Conservation (phyloP, 2,329 filamentous ascomycete genomes). For the Aureobasidium lini region DNA sequence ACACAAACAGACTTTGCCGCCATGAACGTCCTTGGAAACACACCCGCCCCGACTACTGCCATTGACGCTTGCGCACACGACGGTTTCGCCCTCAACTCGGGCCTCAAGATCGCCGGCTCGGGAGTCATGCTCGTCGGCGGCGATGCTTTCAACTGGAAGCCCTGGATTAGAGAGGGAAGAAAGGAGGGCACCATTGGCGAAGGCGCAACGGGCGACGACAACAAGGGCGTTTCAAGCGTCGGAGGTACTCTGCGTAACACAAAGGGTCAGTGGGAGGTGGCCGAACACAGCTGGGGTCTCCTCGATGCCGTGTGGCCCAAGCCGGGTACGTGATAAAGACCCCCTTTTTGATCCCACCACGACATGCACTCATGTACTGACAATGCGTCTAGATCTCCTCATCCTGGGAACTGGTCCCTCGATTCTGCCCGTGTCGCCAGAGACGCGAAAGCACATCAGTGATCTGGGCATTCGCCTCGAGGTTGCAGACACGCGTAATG, state of each 20-base stretch:
- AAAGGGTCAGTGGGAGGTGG: constrained; percentile 76
- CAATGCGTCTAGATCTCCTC: constrained; percentile 58
- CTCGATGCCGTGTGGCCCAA: constrained; percentile 77
- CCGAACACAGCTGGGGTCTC: constrained; percentile 62
- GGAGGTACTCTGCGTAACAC: constrained; percentile 55
- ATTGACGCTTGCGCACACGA: constrained; percentile 75
- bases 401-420: constrained; percentile 78
- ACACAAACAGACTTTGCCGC: constrained; percentile 65
- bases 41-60: constrained; percentile 69
- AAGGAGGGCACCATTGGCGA: constrained; percentile 31
- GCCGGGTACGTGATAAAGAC: constrained; percentile 57
- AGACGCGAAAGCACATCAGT: constrained; percentile 64
- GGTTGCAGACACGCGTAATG: constrained; percentile 71
- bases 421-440: constrained; percentile 68
- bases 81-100: constrained; percentile 82
- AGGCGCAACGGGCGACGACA: constrained; percentile 30
- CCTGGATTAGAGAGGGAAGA: constrained; percentile 53
- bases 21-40: constrained; percentile 71
- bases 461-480: constrained; percentile 68
- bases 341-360: not conserved
- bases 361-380: not conserved
- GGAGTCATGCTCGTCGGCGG: constrained; percentile 76
- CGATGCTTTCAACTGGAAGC: constrained; percentile 82
- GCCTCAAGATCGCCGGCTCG: constrained; percentile 58
- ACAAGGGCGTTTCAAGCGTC: constrained; percentile 26